Percentiles rank a stretch among this genome's conserved stretches.
phyloP scores from a whole-genome alignment of 306 rosid genomes.

The Cajanus cajan region DNA sequence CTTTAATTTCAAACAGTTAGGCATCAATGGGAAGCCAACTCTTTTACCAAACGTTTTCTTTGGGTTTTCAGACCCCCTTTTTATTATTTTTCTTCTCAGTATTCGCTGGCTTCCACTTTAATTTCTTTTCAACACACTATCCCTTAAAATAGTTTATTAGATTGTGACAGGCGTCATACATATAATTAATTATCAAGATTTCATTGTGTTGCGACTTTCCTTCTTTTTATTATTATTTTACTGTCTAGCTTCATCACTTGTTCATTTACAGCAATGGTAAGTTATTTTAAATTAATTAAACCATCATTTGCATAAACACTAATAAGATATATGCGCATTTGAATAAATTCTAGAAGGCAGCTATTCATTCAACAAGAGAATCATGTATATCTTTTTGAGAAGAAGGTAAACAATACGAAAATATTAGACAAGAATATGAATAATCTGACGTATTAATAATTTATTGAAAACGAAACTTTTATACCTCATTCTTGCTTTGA shows the following conservation, averaged over 20 bases:
- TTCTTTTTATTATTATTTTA: background rate
- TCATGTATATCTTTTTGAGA: no score
- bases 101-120: background rate
- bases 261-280: no score
- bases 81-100: background rate
- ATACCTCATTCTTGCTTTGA: no score
- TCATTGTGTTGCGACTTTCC: background rate
- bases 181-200: background rate
- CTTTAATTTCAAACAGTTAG: conserved; percentile 16
- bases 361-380: no score
- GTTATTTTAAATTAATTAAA: no score
- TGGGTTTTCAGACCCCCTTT: background rate
- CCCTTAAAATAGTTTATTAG: background rate
- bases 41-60: conserved; percentile 1
- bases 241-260: background rate
- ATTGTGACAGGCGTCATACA: background rate
- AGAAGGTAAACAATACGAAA: no score
- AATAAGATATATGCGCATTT: no score
- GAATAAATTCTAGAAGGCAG: no score
- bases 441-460: no score
- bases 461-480: no score
- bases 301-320: no score
- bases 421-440: no score
- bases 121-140: background rate
- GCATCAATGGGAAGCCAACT: background rate